phyloP scores from a whole-genome alignment of 495 filamentous ascomycete genomes.

The Annulohypoxylon stygium region DNA sequence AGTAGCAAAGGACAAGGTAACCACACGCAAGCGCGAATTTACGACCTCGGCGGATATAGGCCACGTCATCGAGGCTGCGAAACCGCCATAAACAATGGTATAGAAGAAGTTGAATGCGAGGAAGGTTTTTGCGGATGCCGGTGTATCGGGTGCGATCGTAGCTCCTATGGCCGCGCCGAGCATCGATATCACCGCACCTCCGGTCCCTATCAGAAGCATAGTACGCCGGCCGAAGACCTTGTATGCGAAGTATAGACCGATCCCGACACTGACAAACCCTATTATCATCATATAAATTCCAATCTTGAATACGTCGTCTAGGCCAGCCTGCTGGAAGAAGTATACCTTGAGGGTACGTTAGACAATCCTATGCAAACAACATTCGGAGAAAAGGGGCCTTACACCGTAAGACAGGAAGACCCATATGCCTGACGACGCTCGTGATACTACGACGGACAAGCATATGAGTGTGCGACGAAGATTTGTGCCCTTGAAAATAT shows the following conservation, averaged over 20 bases:
- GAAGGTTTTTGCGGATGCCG: slow-evolving; percentile 58
- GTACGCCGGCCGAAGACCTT: slow-evolving; percentile 61
- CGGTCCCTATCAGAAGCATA: slow-evolving; percentile 60
- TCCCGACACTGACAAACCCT: slow-evolving; percentile 58
- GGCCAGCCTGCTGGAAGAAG: slow-evolving; percentile 49
- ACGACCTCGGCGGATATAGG: slow-evolving; percentile 55
- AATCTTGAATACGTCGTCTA: slow-evolving; percentile 46
- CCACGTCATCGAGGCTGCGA: slow-evolving; percentile 59
- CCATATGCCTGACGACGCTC: slow-evolving; percentile 49
- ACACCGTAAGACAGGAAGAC: slow-evolving; percentile 52
- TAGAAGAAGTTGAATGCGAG: slow-evolving; percentile 55
- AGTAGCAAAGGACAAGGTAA: slow-evolving; percentile 57
- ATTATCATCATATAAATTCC: slow-evolving; percentile 58
- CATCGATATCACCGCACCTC: slow-evolving; percentile 59
- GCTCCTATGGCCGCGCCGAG: slow-evolving; percentile 42
- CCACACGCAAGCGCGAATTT: slow-evolving; percentile 56
- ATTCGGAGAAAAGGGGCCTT: slow-evolving; percentile 30
- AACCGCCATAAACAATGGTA: slow-evolving; percentile 58
- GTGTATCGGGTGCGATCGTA: slow-evolving; percentile 52
- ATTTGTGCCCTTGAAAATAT: slow-evolving; percentile 50
- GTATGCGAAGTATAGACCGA: slow-evolving; percentile 58
- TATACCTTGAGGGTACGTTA: slow-evolving; percentile 50
- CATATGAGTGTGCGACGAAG: slow-evolving; percentile 51
- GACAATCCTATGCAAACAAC: slow-evolving; percentile 15
- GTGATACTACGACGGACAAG: slow-evolving; percentile 42